phyloP scores from a whole-genome alignment of 1,139 yeast genomes.

The Suhomyces panamericanus region DNA sequence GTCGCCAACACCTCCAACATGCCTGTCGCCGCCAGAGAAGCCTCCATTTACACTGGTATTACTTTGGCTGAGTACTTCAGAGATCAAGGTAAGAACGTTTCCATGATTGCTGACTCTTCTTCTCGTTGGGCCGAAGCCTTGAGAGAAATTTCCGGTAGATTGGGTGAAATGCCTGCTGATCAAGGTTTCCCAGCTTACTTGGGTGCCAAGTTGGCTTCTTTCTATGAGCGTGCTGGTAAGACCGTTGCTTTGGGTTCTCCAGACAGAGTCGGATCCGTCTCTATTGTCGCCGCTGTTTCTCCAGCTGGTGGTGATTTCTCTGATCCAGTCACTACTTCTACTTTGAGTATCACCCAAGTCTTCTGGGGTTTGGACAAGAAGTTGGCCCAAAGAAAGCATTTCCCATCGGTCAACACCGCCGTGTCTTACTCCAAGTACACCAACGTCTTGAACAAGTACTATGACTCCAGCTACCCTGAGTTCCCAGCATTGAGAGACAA shows the following conservation, averaged over 20 bases:
- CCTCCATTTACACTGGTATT: conserved; percentile 98
- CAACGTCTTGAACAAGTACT: conserved; percentile 78
- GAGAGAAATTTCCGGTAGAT: conserved; percentile 99
- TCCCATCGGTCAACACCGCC: conserved; percentile 96
- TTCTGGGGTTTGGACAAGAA: conserved; percentile 99
- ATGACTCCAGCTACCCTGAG: conserved; percentile 84
- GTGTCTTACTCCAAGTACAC: conserved; percentile 97
- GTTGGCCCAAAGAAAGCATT: conserved; percentile 98
- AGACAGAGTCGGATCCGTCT: conserved; percentile 92
- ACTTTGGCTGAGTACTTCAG: conserved; percentile 98
- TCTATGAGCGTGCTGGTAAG: conserved; percentile 99
- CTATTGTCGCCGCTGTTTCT: conserved; percentile 98
- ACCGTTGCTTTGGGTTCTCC: conserved; percentile 96
- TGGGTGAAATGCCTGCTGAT: conserved; percentile 99
- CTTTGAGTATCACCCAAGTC: conserved; percentile 98
- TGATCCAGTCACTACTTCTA: conserved; percentile 97
- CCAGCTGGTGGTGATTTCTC: conserved; percentile 99
- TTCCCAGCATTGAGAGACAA: conserved; percentile 87
- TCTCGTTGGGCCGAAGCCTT: conserved; percentile 99
- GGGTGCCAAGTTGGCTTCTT: conserved; percentile 97
- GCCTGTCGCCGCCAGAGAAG: conserved; percentile 99
- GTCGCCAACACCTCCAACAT: conserved; percentile 98
- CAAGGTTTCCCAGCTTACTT: conserved; percentile 99
- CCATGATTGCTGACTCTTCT: conserved; percentile 99
- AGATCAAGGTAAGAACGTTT: conserved; percentile 98